Evolutionary conservation across 306 rosid species (phyloP).

Genomic region (Ammopiptanthus mongolicus): DNA sequence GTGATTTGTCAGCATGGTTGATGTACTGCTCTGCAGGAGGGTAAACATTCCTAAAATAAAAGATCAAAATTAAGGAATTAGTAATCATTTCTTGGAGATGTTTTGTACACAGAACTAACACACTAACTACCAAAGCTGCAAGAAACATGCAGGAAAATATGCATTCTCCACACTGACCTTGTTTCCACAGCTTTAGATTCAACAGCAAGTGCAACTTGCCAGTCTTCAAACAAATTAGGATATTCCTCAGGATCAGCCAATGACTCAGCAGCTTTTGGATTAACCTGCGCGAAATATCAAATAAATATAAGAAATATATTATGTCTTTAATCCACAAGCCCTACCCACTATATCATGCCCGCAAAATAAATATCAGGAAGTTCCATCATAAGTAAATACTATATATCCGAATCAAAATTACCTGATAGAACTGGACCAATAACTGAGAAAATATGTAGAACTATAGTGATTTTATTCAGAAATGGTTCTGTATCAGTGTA

Average conservation of each 20-base stretch:
- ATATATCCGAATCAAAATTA: not conserved
- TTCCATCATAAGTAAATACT: not conserved
- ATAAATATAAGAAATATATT: not conserved
- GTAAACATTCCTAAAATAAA: slow-evolving; percentile 59
- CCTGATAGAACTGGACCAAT: too few relatives aligned
- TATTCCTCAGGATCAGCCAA: slow-evolving; percentile 97
- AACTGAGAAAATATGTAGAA: too few relatives aligned
- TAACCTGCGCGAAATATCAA: slow-evolving; percentile 50
- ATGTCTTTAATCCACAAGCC: not conserved
- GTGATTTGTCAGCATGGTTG: slow-evolving; percentile 58
- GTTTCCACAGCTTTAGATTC: slow-evolving; percentile 69
- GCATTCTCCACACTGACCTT: slow-evolving; percentile 43
- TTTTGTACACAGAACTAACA: not conserved
- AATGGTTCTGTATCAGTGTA: too few relatives aligned
- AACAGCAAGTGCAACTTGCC: slow-evolving; percentile 93
- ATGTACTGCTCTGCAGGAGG: slow-evolving; percentile 69
- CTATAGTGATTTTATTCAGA: too few relatives aligned
- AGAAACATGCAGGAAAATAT: not conserved
- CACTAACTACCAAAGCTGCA: not conserved
- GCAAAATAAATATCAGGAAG: not conserved
- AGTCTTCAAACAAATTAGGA: slow-evolving; percentile 90
- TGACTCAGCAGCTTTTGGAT: slow-evolving; percentile 95
- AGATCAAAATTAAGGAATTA: slow-evolving; percentile 6
- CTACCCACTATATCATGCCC: not conserved
- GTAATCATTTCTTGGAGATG: slow-evolving; percentile 11